phyloP scores from a whole-genome alignment of 345 rosid species.

The Boechera divaricarpa region DNA sequence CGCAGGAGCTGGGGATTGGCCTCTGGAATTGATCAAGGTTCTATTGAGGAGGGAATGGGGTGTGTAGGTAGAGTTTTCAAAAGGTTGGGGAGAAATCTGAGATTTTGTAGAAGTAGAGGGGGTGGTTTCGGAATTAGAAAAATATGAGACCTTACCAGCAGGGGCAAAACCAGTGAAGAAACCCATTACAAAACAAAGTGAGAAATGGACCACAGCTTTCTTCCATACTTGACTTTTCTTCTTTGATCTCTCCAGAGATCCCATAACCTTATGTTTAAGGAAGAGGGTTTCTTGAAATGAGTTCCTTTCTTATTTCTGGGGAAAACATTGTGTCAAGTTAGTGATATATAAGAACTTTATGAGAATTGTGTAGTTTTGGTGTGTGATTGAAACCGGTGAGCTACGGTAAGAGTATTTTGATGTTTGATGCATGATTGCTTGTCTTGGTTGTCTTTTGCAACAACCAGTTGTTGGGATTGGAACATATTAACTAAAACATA shows the following conservation, averaged over 20 bases:
- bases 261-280: constrained; percentile 41
- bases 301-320: background rate
- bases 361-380: constrained; percentile 34
- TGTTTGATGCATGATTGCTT: constrained; percentile 43
- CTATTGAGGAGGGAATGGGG: constrained; percentile 32
- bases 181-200: constrained; percentile 86
- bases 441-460: constrained; percentile 38
- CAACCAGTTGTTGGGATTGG: constrained; percentile 50
- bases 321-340: constrained; percentile 23
- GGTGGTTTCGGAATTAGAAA: constrained; percentile 35
- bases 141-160: constrained; percentile 55
- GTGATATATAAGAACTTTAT: constrained; percentile 29
- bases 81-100: constrained; percentile 44
- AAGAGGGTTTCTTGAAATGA: constrained; percentile 12
- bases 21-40: constrained; percentile 43
- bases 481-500: constrained; percentile 42
- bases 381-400: constrained; percentile 45
- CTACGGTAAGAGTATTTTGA: constrained; percentile 24
- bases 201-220: constrained; percentile 79
- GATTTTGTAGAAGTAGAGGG: constrained; percentile 38
- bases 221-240: constrained; percentile 85
- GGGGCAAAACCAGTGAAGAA: constrained; percentile 94
- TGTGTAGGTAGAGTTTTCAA: constrained; percentile 36
- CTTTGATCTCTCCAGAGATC: constrained; percentile 75
- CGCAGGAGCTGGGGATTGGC: constrained; percentile 40